phyloP scores from a whole-genome alignment of 2,329 filamentous ascomycete genomes.

The Bisporella sp. region DNA sequence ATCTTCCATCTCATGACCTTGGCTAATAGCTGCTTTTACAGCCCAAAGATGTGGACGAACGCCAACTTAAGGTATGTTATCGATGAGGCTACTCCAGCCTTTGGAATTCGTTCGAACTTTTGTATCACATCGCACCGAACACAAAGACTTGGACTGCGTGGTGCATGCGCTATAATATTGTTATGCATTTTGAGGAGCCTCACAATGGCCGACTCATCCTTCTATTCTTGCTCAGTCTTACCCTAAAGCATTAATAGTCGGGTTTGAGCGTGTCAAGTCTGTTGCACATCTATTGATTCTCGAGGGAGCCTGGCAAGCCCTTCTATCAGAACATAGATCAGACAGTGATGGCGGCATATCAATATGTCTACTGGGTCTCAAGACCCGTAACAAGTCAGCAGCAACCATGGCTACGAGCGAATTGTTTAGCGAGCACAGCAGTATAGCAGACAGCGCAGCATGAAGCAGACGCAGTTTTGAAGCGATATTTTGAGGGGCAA shows the following conservation, averaged over 20 bases:
- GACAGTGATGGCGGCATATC: constrained; percentile 21
- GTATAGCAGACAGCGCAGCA: constrained; percentile 35
- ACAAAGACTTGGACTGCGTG: constrained; percentile 13
- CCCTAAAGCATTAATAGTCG: constrained; percentile 30
- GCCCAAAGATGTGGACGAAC: constrained; percentile 94
- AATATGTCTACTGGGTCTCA: not conserved
- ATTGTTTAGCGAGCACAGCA: constrained; percentile 47
- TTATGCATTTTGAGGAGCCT: constrained; percentile 16
- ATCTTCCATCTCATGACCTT: not conserved
- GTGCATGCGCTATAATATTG: constrained; percentile 5
- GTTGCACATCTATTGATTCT: constrained; percentile 36
- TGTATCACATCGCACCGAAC: constrained; percentile 28
- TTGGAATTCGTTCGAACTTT: constrained; percentile 69
- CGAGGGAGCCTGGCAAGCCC: constrained; percentile 48
- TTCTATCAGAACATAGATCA: constrained; percentile 27
- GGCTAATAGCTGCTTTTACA: constrained; percentile 31
- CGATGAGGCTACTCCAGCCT: constrained; percentile 63
- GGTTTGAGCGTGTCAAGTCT: constrained; percentile 56
- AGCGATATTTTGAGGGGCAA: not conserved
- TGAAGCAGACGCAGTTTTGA: constrained; percentile 8
- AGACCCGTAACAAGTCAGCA: too few species aligned
- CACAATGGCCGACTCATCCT: constrained; percentile 32
- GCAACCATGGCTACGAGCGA: constrained; percentile 2
- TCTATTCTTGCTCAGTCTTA: constrained; percentile 22
- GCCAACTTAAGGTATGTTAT: constrained; percentile 99